Percentiles rank a stretch among this genome's conserved stretches.
phyloP scores from a whole-genome alignment of 495 filamentous ascomycete species.

The Viridothelium virens region DNA sequence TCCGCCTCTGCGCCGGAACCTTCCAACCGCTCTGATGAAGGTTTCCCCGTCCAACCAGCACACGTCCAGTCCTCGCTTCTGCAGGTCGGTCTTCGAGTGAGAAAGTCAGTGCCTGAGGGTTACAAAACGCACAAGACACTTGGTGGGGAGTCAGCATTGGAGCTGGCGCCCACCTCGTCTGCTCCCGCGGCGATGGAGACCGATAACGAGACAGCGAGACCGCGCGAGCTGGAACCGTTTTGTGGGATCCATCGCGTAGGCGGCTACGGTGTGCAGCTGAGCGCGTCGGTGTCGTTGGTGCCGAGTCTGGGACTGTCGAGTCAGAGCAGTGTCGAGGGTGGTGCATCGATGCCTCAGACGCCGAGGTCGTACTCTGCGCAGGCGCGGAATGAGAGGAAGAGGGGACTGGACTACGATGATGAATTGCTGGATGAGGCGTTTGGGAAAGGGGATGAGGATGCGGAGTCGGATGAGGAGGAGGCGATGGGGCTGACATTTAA shows the following conservation, averaged over 20 bases:
- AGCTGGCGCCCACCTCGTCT: slow-evolving; percentile 16
- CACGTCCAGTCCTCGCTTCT: slow-evolving; percentile 69
- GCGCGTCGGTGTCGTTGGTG: slow-evolving; percentile 21
- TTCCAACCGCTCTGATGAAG: slow-evolving; percentile 10
- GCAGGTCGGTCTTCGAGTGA: slow-evolving; percentile 83
- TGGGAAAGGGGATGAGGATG: slow-evolving; percentile 24
- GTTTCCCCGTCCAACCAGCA: slow-evolving; percentile 43
- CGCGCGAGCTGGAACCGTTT: slow-evolving; percentile 60
- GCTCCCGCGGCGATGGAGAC: slow-evolving; percentile 26
- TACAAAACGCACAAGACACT: slow-evolving; percentile 63
- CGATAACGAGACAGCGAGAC: slow-evolving; percentile 2
- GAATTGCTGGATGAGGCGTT: slow-evolving; percentile 28
- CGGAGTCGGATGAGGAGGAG: neutral
- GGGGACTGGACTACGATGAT: slow-evolving; percentile 22
- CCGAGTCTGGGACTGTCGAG: slow-evolving; percentile 16
- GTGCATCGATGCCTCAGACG: slow-evolving; percentile 14
- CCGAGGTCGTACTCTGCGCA: neutral
- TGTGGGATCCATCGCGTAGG: slow-evolving; percentile 65
- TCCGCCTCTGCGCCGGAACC: slow-evolving; percentile 14
- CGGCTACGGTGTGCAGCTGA: slow-evolving; percentile 43
- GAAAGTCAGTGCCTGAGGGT: slow-evolving; percentile 84
- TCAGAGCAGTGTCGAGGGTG: slow-evolving; percentile 13
- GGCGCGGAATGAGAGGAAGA: slow-evolving; percentile 20
- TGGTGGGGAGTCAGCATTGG: neutral
- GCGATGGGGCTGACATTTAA: neutral